These are phyloP conservation scores for Mycena indigotica DNA, from an alignment of 768 basidiomycete species.

Conservation along the genomic window DNA sequence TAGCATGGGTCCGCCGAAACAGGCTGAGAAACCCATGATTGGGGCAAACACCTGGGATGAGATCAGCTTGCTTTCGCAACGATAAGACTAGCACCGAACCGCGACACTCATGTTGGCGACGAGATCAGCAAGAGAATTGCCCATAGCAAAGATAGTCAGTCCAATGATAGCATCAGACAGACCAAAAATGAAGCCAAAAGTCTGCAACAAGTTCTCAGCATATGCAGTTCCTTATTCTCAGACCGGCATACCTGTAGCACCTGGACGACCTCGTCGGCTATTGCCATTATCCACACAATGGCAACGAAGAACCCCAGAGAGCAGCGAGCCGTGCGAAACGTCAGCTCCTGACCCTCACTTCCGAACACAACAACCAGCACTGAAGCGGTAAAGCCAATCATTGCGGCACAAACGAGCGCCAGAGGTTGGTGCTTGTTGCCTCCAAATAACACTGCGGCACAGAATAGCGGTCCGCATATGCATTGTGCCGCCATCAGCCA, in stretches of 20 bases:
- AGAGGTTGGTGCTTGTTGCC: constrained; percentile 46
- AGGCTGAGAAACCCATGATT: constrained; percentile 94
- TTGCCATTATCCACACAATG: constrained; percentile 97
- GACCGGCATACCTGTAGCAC: constrained; percentile 70
- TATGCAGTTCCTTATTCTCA: neutral
- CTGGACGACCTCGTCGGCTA: constrained; percentile 93
- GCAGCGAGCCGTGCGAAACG: constrained; percentile 71
- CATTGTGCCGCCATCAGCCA: constrained; percentile 88
- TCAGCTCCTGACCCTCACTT: constrained; percentile 56
- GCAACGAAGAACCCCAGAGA: constrained; percentile 90
- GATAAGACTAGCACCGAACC: constrained; percentile 40
- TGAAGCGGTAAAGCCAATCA: constrained; percentile 57
- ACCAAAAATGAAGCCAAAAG: constrained; percentile 91
- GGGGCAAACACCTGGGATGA: constrained; percentile 71
- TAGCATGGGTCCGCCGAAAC: constrained; percentile 92
- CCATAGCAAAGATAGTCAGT: constrained; percentile 93
- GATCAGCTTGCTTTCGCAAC: neutral
- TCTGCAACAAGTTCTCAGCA: constrained; percentile 50
- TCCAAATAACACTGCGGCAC: constrained; percentile 69
- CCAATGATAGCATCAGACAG: constrained; percentile 97
- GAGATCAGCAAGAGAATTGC: constrained; percentile 94
- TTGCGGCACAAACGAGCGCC: constrained; percentile 55
- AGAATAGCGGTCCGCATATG: constrained; percentile 79
- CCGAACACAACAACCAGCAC: constrained; percentile 62
- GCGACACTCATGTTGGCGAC: constrained; percentile 98